Evolutionary conservation across 768 basidiomycete genomes (phyloP).

Genomic region (Pulveroboletus sp.): DNA sequence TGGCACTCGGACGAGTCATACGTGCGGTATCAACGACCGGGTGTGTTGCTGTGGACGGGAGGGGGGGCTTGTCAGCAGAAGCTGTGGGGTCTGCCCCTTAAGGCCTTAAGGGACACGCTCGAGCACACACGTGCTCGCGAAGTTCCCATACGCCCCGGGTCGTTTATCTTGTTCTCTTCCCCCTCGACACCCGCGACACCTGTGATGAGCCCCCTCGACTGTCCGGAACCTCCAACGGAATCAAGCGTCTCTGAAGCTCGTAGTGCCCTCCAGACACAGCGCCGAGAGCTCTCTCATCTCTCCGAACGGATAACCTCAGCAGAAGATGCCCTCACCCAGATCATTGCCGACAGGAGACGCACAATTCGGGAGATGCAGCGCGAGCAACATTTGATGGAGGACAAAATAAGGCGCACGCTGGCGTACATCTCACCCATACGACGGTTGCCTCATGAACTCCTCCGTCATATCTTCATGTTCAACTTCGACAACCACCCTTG

Average conservation of each 20-base stretch:
- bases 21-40: not conserved
- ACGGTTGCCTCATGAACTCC: slow-evolving; percentile 65
- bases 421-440: slow-evolving; percentile 73
- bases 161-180: slow-evolving; percentile 6
- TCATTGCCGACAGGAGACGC: slow-evolving; percentile 50
- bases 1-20: not conserved
- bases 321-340: slow-evolving; percentile 52
- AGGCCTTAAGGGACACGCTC: not conserved
- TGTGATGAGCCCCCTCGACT: slow-evolving; percentile 28
- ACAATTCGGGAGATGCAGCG: slow-evolving; percentile 51
- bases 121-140: slow-evolving; percentile 22
- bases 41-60: slow-evolving; percentile 11
- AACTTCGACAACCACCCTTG: slow-evolving; percentile 68
- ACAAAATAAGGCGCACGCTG: slow-evolving; percentile 43
- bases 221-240: slow-evolving; percentile 58
- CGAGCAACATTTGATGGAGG: slow-evolving; percentile 46
- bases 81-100: slow-evolving; percentile 6
- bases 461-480: slow-evolving; percentile 66
- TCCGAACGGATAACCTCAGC: slow-evolving; percentile 46
- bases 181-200: slow-evolving; percentile 15
- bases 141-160: slow-evolving; percentile 22
- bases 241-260: slow-evolving; percentile 51
- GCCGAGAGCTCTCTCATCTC: slow-evolving; percentile 30
- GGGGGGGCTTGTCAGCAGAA: not conserved
- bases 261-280: slow-evolving; percentile 35